Evolutionary conservation across 345 rosid species (phyloP).

Genomic region (Bruguiera parviflora): DNA sequence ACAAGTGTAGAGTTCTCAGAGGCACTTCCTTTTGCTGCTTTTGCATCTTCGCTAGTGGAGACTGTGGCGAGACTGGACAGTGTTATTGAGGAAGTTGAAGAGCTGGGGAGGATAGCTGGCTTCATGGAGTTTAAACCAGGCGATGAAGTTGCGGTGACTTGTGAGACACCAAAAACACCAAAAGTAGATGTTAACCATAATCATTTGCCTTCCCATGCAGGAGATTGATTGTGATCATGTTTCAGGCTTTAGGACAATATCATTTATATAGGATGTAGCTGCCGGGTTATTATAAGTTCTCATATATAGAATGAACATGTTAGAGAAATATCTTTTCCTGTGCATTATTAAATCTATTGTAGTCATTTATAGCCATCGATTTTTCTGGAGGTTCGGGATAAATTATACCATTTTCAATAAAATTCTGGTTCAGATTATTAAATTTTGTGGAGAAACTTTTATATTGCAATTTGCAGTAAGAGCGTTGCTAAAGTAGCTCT

Average conservation of each 20-base stretch:
- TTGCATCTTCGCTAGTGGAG: constrained; percentile 72
- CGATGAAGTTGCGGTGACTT: constrained; percentile 26
- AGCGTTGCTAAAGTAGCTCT: too few relatives aligned
- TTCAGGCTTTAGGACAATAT: too few relatives aligned
- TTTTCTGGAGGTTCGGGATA: too few relatives aligned
- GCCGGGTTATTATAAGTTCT: constrained; percentile 6
- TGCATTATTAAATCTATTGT: too few relatives aligned
- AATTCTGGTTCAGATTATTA: too few relatives aligned
- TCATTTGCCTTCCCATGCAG: constrained; percentile 29
- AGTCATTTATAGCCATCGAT: too few relatives aligned
- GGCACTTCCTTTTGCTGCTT: constrained; percentile 88
- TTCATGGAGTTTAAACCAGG: constrained; percentile 58
- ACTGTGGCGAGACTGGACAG: constrained; percentile 70
- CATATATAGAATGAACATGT: not conserved
- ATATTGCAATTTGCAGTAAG: too few relatives aligned
- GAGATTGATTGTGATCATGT: constrained; percentile 14
- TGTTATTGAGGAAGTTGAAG: constrained; percentile 67
- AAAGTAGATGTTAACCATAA: constrained; percentile 13
- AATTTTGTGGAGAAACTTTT: too few relatives aligned
- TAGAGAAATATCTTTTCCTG: not conserved
- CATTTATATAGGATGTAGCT: too few relatives aligned
- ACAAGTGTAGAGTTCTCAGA: constrained; percentile 70
- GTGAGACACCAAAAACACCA: constrained; percentile 22
- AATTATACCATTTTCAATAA: too few relatives aligned
- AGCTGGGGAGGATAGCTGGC: constrained; percentile 56